Evolutionary conservation across 805 yeast species (phyloP), one percentile per base, ranked within the genome.

Genomic region (Kluyveromyces lactis): DNA sequence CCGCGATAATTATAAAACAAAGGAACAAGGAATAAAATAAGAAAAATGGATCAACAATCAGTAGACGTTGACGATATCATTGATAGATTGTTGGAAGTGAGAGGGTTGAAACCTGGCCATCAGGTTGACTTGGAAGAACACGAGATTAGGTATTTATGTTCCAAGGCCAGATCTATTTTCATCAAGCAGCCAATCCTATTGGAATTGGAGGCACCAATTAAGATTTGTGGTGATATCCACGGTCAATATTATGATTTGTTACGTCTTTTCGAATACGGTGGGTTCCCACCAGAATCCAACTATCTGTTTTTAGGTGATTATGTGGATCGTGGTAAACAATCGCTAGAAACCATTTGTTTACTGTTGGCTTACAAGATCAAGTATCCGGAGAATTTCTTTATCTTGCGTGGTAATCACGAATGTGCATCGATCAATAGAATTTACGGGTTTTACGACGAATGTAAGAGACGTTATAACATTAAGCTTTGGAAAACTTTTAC

Each of bases 401-500:
- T 90, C 54, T 74, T 90, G 53, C 81, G 98, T 72, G 98, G 98
- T 49, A 90, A 90, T 68, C 98, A 90, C 71, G 98, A 90, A 70
- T 86, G 95, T 72, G 98, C 98, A 19, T 85, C 95, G 29, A 90
- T 92, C 62, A 90, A 90, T 69, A 83, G 97, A 69, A 89, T 90
- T 63, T 90, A 90, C 66, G 98, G 98, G 28, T 90, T 90, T 65
- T 90, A 90, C 68, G 98, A 90, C 68, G 98, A 90, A 69, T 90
- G 98, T 71, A 86, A 87, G 64, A 84, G 98, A 72, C 84, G 98
- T 64, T 92, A 89, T 71, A 90, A 89, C 70, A 90, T 92, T 68
- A 90, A 90, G 69, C 82, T 90, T 53, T 90, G 98, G 98, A 94
- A 94, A 68, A 89, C 97, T 11, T 92, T 90, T 62, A 92, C 97